These are phyloP conservation scores for Penicillium brasilianum DNA, from an alignment of 2,329 filamentous ascomycete genomes.

Conservation along the genomic window DNA sequence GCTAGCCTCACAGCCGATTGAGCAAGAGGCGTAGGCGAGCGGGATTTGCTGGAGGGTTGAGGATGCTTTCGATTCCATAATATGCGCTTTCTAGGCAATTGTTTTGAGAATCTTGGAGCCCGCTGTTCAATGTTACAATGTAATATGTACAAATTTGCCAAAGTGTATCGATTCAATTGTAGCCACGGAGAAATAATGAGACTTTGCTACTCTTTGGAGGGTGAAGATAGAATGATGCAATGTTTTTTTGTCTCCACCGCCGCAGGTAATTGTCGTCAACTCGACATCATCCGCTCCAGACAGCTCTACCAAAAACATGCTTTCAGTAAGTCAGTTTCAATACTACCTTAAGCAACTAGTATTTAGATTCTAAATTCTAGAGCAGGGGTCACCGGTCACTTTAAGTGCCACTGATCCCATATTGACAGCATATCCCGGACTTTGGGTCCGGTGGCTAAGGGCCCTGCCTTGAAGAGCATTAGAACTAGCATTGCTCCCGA, in stretches of 20 bases:
- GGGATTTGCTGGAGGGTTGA: constrained; percentile 37
- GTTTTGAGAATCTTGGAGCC: not conserved
- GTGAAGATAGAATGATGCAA: constrained; percentile 29
- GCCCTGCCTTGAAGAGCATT: constrained; percentile 24
- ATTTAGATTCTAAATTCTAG: not conserved
- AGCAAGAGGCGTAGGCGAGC: constrained; percentile 50
- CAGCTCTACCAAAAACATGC: not conserved
- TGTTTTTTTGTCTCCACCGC: not conserved
- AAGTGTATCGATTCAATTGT: not conserved
- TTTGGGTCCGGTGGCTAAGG: constrained; percentile 25
- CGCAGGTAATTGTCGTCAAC: constrained; percentile 15
- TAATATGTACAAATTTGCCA: not conserved
- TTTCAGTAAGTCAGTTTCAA: not conserved
- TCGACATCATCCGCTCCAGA: constrained; percentile 12
- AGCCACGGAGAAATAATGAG: not conserved
- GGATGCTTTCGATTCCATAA: constrained; percentile 19
- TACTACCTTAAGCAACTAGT: not conserved
- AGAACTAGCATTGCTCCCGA: not conserved
- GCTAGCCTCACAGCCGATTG: constrained; percentile 43
- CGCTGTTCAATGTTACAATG: not conserved
- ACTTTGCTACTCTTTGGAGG: not conserved
- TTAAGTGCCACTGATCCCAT: constrained; percentile 20
- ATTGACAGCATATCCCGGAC: constrained; percentile 19
- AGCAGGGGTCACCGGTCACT: not conserved
- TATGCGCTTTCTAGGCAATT: not conserved